Evolutionary conservation across 2,329 filamentous ascomycete species (phyloP).

Genomic region (Fusarium xyrophilum): DNA sequence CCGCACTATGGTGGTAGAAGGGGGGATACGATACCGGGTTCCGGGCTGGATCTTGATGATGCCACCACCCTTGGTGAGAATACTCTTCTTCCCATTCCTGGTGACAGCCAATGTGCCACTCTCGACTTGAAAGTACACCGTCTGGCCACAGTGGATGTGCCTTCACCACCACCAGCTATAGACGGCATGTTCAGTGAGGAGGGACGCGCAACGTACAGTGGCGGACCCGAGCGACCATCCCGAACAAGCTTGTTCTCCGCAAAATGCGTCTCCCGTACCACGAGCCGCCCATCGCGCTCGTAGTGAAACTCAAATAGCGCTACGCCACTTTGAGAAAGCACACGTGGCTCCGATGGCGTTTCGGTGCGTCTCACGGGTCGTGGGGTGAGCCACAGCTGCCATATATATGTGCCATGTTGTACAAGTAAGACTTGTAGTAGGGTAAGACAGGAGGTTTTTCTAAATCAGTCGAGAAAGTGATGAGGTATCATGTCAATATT

Average conservation of each 20-base stretch:
- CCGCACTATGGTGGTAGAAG: fast-evolving
- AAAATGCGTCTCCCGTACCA: background rate
- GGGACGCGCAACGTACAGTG: background rate
- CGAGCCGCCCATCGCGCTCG: background rate
- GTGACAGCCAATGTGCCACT: background rate
- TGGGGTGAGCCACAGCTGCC: background rate
- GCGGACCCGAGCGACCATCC: background rate
- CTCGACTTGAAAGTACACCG: background rate
- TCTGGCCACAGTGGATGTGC: background rate
- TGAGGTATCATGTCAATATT: too few species aligned
- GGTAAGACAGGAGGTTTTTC: background rate
- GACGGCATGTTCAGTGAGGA: too few species aligned
- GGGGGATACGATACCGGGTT: background rate
- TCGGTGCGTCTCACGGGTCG: background rate
- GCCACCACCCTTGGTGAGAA: background rate
- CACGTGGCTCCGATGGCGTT: background rate
- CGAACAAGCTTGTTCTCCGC: background rate
- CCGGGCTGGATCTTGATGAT: background rate
- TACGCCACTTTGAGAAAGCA: background rate
- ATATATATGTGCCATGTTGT: background rate
- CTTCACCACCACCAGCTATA: background rate
- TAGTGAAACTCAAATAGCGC: background rate
- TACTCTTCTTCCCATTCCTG: background rate
- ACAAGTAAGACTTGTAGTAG: background rate
- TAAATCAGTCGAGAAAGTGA: fast-evolving